A percentile compares a stretch with the other conserved stretches of the same genome.
These are phyloP conservation scores for Chlamydomonas sphaeroides DNA, from an alignment of 139 green algal species.

Conservation along the genomic window DNA sequence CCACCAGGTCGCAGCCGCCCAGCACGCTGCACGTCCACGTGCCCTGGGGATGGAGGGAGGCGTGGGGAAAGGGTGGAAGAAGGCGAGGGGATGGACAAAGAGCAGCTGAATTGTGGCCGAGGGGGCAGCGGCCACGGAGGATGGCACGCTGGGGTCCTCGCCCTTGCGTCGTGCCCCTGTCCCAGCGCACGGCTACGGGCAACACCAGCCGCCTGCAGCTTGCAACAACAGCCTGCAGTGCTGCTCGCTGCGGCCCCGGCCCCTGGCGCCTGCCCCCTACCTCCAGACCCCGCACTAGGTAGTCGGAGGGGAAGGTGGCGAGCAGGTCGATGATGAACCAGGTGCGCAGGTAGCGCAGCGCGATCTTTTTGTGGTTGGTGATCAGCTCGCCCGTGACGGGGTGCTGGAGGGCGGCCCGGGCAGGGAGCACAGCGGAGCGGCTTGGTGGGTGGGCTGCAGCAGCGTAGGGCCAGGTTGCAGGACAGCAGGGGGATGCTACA, in stretches of 20 bases:
- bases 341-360: slow-evolving; percentile 46
- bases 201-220: too few species aligned
- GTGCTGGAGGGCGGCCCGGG: too few species aligned
- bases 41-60: slow-evolving; percentile 31
- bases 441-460: too few species aligned
- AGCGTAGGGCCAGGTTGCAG: background rate
- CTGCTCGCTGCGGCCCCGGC: too few species aligned
- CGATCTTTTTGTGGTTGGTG: slow-evolving; percentile 52
- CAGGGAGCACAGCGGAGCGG: too few species aligned
- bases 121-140: too few species aligned
- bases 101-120: background rate
- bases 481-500: background rate
- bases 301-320: slow-evolving; percentile 70
- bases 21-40: slow-evolving; percentile 57
- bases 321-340: slow-evolving; percentile 75
- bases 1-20: slow-evolving; percentile 45
- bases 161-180: too few species aligned
- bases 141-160: too few species aligned
- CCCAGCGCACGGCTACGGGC: too few species aligned
- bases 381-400: slow-evolving; percentile 52
- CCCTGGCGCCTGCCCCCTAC: too few species aligned
- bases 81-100: background rate
- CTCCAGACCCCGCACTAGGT: slow-evolving; percentile 59
- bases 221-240: too few species aligned
- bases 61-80: background rate